Evolutionary conservation across 2,329 filamentous ascomycete genomes (phyloP).

Genomic region (Bipolaris bicolor): DNA sequence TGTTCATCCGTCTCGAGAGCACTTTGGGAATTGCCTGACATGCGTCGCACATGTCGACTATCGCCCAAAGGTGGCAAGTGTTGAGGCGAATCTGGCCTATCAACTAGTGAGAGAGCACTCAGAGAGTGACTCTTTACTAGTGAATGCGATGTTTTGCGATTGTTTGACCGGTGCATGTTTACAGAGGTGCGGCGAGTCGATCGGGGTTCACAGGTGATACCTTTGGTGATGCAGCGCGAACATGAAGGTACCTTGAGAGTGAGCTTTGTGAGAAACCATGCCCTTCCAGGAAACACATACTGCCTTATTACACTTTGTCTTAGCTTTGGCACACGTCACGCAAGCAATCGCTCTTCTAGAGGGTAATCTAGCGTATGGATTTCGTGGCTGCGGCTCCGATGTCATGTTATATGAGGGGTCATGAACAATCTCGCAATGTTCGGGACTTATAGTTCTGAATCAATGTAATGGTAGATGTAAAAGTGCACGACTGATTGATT

Average conservation of each 20-base stretch:
- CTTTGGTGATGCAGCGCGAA: constrained; percentile 45
- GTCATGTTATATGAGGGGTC: constrained; percentile 18
- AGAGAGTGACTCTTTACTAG: constrained; percentile 35
- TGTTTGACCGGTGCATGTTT: constrained; percentile 37
- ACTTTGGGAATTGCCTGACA: constrained; percentile 39
- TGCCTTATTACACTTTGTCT: constrained; percentile 48
- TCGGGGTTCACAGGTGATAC: constrained; percentile 44
- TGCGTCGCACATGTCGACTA: constrained; percentile 27
- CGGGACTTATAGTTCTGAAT: constrained; percentile 17
- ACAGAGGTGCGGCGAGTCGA: constrained; percentile 48
- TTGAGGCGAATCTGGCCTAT: constrained; percentile 27
- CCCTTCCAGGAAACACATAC: constrained; percentile 24
- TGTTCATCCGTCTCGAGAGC: constrained; percentile 37
- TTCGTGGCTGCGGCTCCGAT: constrained; percentile 24
- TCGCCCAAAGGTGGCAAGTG: constrained; percentile 30
- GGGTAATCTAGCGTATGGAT: constrained; percentile 41
- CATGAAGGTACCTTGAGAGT: constrained; percentile 41
- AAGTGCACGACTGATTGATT: not conserved
- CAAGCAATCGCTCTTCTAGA: constrained; percentile 48
- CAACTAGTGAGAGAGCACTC: constrained; percentile 22
- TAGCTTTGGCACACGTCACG: constrained; percentile 49
- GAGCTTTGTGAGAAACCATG: not conserved
- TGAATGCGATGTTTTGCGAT: constrained; percentile 34
- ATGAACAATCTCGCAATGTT: constrained; percentile 20
- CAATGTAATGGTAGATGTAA: constrained; percentile 22